A percentile compares a stretch with the other conserved stretches of the same genome.
Evolutionary conservation across 208 protist genomes (phyloP).

Genomic region (Crithidia fasciculata): DNA sequence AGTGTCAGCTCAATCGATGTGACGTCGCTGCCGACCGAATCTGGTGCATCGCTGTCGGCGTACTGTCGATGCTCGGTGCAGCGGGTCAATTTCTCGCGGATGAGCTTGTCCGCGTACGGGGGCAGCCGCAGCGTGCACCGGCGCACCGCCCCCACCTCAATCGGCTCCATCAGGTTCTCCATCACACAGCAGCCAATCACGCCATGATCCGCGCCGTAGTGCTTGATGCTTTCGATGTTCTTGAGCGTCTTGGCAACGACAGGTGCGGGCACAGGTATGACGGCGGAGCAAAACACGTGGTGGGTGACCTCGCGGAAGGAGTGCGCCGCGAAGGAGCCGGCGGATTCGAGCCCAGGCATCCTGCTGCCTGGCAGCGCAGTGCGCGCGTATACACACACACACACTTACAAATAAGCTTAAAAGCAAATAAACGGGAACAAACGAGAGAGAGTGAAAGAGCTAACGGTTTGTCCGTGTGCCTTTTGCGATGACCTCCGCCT

Average conservation of each 20-base stretch:
- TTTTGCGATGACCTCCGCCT: no score
- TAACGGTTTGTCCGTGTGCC: no score
- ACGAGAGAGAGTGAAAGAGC: no score
- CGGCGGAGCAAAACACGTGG: slow-evolving; percentile 33
- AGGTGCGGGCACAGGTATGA: slow-evolving; percentile 49
- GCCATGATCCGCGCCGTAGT: slow-evolving; percentile 32
- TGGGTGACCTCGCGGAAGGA: neutral
- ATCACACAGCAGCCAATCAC: slow-evolving; percentile 50
- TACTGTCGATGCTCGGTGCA: slow-evolving; percentile 15
- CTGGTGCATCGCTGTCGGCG: neutral
- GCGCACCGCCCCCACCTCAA: slow-evolving; percentile 32
- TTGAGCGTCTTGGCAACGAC: slow-evolving; percentile 31
- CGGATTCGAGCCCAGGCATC: neutral
- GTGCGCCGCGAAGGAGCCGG: neutral
- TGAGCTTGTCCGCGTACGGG: slow-evolving; percentile 34
- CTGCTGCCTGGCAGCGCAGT: no score
- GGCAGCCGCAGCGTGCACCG: slow-evolving; percentile 40
- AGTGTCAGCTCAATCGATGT: slow-evolving; percentile 37
- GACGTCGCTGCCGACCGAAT: slow-evolving; percentile 1
- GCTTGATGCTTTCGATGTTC: slow-evolving; percentile 42
- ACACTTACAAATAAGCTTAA: no score
- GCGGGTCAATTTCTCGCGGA: slow-evolving; percentile 43
- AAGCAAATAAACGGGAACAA: no score
- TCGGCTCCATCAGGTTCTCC: slow-evolving; percentile 34
- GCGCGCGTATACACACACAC: no score